Percentiles rank a stretch among this genome's conserved stretches.
phyloP scores from a whole-genome alignment of 352 stramenopile genomes.

The Phytophthora capsici region DNA sequence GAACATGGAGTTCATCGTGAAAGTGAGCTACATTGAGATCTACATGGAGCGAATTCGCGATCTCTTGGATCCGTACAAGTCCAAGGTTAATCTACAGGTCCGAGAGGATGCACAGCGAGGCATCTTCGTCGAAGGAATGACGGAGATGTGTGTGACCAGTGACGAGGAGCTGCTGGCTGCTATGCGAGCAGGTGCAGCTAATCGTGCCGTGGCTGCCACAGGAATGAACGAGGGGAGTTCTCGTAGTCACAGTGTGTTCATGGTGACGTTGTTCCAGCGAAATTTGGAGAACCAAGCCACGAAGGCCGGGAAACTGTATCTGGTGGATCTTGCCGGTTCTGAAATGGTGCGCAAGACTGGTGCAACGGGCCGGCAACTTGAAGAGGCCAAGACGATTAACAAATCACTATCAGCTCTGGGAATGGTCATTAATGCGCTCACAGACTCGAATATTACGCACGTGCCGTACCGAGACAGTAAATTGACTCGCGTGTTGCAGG shows the following conservation, averaged over 20 bases:
- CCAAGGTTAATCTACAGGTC: slow-evolving; percentile 91
- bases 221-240: slow-evolving; percentile 95
- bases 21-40: slow-evolving; percentile 96
- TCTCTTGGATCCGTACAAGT: slow-evolving; percentile 92
- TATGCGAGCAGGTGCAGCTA: slow-evolving; percentile 82
- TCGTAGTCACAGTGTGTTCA: slow-evolving; percentile 93
- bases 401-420: slow-evolving; percentile 93
- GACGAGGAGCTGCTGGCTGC: slow-evolving; percentile 88
- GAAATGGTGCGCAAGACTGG: slow-evolving; percentile 95
- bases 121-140: slow-evolving; percentile 95
- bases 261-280: slow-evolving; percentile 89
- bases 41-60: slow-evolving; percentile 96
- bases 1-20: slow-evolving; percentile 94
- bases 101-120: slow-evolving; percentile 88
- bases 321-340: slow-evolving; percentile 94
- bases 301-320: slow-evolving; percentile 91
- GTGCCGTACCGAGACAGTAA: slow-evolving; percentile 93
- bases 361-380: slow-evolving; percentile 89
- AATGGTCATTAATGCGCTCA: slow-evolving; percentile 95
- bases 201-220: slow-evolving; percentile 89
- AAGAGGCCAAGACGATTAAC: slow-evolving; percentile 98
- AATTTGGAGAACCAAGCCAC: slow-evolving; percentile 89
- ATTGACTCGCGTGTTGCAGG: slow-evolving; percentile 92
- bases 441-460: slow-evolving; percentile 77
- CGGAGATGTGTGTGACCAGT: slow-evolving; percentile 93